phyloP scores from a whole-genome alignment of 768 basidiomycete species.

The Boletus eberwhitei region DNA sequence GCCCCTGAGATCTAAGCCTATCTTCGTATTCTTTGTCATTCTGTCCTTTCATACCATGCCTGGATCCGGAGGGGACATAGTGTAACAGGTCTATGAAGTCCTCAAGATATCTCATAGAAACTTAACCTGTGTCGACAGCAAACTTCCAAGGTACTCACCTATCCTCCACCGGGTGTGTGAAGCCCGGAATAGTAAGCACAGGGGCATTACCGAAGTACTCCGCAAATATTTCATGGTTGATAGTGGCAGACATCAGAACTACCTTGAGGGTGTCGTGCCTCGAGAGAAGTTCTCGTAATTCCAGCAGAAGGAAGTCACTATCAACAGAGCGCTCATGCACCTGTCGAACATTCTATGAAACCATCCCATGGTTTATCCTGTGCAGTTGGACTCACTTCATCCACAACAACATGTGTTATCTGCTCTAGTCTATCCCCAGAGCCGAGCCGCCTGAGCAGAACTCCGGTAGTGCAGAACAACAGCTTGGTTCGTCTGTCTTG shows the following conservation, averaged over 20 bases:
- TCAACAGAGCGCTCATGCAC: slow-evolving; percentile 92
- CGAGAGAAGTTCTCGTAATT: slow-evolving; percentile 72
- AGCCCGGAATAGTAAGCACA: slow-evolving; percentile 79
- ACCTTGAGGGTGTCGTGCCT: slow-evolving; percentile 69
- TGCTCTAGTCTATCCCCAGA: slow-evolving; percentile 65
- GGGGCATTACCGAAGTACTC: slow-evolving; percentile 83
- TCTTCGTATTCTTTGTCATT: slow-evolving; percentile 42
- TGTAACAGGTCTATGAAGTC: slow-evolving; percentile 60
- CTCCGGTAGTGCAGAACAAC: slow-evolving; percentile 91
- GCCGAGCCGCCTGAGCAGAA: slow-evolving; percentile 78
- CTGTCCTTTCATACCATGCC: slow-evolving; percentile 27
- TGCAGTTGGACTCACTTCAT: slow-evolving; percentile 59
- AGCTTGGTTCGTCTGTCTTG: slow-evolving; percentile 65
- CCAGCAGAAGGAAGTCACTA: slow-evolving; percentile 83
- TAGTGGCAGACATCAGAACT: slow-evolving; percentile 92
- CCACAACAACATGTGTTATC: slow-evolving; percentile 84
- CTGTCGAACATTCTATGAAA: slow-evolving; percentile 34
- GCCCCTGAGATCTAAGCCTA: slow-evolving; percentile 48
- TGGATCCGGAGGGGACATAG: slow-evolving; percentile 49
- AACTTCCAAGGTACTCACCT: slow-evolving; percentile 40
- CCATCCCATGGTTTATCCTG: background rate
- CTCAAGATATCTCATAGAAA: slow-evolving; percentile 69
- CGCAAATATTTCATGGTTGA: slow-evolving; percentile 83
- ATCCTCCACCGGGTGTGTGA: slow-evolving; percentile 74
- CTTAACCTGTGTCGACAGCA: background rate